Evolutionary conservation across 1,284 basidiomycete species (phyloP).

Genomic region (Heliocybe sulcata): DNA sequence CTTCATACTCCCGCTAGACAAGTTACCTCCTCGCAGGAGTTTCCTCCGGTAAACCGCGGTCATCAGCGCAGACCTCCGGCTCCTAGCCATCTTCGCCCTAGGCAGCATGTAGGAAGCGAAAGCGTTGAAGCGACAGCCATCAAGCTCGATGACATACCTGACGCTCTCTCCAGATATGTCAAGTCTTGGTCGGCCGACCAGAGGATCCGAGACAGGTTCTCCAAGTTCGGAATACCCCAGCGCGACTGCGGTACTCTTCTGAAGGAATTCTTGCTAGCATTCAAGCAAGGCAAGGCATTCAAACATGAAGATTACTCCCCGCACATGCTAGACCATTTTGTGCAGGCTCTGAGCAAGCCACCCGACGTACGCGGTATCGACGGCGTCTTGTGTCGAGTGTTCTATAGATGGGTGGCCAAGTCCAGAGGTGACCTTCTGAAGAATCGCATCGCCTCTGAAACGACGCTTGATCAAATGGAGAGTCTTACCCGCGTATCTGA

Average conservation of each 20-base stretch:
- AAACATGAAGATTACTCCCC: conserved; percentile 28
- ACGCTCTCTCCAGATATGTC: background rate
- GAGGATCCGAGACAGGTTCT: conserved; percentile 24
- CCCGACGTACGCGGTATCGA: conserved; percentile 18
- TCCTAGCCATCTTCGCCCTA: no score
- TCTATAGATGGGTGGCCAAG: conserved; percentile 44
- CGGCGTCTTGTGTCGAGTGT: conserved; percentile 26
- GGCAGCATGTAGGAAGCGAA: no score
- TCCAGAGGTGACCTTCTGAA: background rate
- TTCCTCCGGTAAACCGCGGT: background rate
- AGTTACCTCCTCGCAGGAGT: background rate
- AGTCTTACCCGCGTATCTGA: conserved; percentile 33
- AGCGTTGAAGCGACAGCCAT: background rate
- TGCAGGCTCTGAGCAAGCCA: conserved; percentile 15
- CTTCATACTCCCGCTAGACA: background rate
- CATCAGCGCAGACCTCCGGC: background rate
- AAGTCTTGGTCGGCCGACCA: conserved; percentile 21
- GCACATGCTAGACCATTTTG: conserved; percentile 19
- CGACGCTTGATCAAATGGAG: conserved; percentile 28
- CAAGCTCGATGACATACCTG: background rate
- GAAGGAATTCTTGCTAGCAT: conserved; percentile 23
- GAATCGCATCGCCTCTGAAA: background rate
- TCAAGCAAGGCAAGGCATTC: conserved; percentile 26
- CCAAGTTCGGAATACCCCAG: conserved; percentile 34
- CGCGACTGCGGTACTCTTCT: conserved; percentile 28